A percentile compares a stretch with the other conserved stretches of the same genome.
Evolutionary conservation across 192 early-diverging fungal genomes (phyloP).

Genomic region (Helicostylum pulchrum): DNA sequence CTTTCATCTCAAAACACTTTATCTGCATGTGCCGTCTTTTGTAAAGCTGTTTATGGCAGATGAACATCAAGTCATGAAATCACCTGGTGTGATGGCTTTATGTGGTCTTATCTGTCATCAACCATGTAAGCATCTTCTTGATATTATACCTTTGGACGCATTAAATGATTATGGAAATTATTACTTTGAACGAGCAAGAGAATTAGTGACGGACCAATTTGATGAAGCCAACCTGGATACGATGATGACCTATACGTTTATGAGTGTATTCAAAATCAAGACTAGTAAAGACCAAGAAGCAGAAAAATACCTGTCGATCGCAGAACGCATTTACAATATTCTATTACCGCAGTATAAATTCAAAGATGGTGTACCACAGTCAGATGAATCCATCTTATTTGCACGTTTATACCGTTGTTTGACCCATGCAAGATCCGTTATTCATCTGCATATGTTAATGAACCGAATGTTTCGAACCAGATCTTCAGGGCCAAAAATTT

Average conservation of each 20-base stretch:
- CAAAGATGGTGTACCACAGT: no score
- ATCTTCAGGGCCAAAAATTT: background rate
- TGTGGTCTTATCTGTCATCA: background rate
- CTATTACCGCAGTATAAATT: background rate
- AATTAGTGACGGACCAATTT: background rate
- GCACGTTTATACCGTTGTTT: background rate
- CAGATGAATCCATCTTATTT: background rate
- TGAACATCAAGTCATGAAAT: background rate
- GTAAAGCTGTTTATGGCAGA: background rate
- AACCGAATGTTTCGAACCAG: no score
- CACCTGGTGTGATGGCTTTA: background rate
- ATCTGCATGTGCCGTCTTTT: constrained; percentile 13
- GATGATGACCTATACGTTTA: background rate
- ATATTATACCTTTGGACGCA: background rate
- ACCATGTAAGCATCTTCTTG: background rate
- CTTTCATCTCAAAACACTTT: background rate
- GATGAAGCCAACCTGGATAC: background rate
- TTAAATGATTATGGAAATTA: background rate
- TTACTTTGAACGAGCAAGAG: constrained; percentile 1
- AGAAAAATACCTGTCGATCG: background rate
- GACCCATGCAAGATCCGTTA: background rate
- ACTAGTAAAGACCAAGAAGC: background rate
- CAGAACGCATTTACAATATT: constrained; percentile 5
- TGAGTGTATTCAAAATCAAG: constrained; percentile 2
- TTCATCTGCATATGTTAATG: background rate